A percentile compares a stretch with the other conserved stretches of the same genome.
Evolutionary conservation across 305 asterid species (phyloP).

Genomic region (Lippia alba): DNA sequence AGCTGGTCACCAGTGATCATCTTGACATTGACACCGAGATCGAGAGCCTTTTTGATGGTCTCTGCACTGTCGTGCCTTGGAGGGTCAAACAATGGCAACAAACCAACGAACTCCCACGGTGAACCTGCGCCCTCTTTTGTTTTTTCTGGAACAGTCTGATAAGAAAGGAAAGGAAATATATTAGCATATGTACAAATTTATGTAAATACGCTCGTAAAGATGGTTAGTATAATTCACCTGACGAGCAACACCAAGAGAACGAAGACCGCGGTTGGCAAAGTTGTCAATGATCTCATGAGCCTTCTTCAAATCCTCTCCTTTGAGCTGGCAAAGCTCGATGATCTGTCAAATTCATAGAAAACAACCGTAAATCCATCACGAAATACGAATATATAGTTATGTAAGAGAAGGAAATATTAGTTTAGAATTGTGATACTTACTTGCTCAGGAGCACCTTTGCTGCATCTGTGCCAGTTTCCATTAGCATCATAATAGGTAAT

Average conservation of each 20-base stretch:
- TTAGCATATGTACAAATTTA: not conserved
- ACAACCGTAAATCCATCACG: not conserved
- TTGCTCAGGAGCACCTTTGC: conserved; percentile 99
- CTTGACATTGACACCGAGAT: conserved; percentile 89
- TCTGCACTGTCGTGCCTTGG: conserved; percentile 99
- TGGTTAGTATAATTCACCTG: conserved; percentile 48
- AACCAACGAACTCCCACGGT: conserved; percentile 85
- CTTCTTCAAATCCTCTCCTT: conserved; percentile 59
- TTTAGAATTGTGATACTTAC: conserved; percentile 41
- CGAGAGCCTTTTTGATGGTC: conserved; percentile 84
- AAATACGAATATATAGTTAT: not conserved
- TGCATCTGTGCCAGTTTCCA: conserved; percentile 85
- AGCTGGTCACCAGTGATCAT: conserved; percentile 98
- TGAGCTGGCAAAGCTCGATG: conserved; percentile 76
- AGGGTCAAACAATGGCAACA: conserved; percentile 93
- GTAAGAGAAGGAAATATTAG: not conserved
- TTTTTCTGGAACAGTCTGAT: conserved; percentile 66
- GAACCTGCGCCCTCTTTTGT: conserved; percentile 64
- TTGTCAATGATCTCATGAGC: conserved; percentile 75
- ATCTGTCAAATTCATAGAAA: conserved; percentile 46
- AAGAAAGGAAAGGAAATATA: not conserved
- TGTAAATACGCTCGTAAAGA: not conserved
- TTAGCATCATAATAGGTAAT: conserved; percentile 70
- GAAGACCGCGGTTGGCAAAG: conserved; percentile 93
- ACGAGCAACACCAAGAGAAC: conserved; percentile 80